Conservation (phyloP, 2,329 filamentous ascomycete species). For the Hypoxylon sp. region DNA sequence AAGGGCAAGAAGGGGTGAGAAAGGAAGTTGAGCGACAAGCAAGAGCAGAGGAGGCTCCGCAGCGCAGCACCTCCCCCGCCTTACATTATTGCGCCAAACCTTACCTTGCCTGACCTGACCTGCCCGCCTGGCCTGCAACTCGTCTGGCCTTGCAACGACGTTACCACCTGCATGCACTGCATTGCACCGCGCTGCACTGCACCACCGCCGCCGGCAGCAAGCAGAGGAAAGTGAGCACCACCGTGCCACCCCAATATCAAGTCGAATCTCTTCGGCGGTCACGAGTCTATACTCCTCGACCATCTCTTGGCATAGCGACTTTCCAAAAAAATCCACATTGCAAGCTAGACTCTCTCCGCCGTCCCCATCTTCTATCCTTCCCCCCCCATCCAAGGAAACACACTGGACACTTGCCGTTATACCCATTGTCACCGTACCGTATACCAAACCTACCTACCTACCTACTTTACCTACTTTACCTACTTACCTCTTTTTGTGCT, state of each 20-base stretch:
- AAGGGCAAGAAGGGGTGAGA: conserved; percentile 1
- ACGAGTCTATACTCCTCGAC: conserved; percentile 32
- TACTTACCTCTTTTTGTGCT: conserved; percentile 19
- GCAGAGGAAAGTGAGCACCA: conserved; percentile 4
- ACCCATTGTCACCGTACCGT: conserved; percentile 34
- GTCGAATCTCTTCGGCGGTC: conserved; percentile 32
- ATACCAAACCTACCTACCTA: neutral
- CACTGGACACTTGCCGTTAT: conserved; percentile 36
- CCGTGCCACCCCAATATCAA: conserved; percentile 33
- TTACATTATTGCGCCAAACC: conserved; percentile 38
- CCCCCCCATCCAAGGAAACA: conserved; percentile 11
- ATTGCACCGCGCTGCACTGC: too few relatives aligned
- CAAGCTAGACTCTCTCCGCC: conserved; percentile 20
- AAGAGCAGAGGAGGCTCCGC: conserved; percentile 39
- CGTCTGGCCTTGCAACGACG: conserved; percentile 34
- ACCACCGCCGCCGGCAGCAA: neutral
- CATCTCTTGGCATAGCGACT: conserved; percentile 30
- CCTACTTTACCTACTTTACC: conserved; percentile 3
- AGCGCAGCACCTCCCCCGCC: conserved; percentile 32
- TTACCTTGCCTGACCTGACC: conserved; percentile 25
- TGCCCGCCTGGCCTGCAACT: conserved; percentile 7
- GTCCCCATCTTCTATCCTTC: neutral
- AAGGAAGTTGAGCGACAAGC: conserved; percentile 18
- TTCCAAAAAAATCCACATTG: conserved; percentile 25
- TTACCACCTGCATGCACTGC: conserved; percentile 27